Conservation (phyloP, 75 land plant species). For the Cunninghamia lanceolata region DNA sequence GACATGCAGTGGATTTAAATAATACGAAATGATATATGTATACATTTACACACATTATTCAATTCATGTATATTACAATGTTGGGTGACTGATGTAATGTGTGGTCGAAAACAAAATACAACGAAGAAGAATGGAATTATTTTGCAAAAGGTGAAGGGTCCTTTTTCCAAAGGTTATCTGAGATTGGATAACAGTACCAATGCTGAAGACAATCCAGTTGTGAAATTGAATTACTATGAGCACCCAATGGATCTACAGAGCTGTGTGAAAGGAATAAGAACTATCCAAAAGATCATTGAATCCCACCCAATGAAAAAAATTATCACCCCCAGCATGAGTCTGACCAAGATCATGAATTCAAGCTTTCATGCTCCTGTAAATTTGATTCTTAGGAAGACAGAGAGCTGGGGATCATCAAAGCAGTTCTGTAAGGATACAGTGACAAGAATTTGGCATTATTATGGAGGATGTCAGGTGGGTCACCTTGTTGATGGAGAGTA, state of each 20-base stretch:
- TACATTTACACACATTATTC: neutral
- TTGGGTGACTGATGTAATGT: neutral
- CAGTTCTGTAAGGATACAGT: conserved; percentile 69
- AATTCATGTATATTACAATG: neutral
- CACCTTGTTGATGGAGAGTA: conserved; percentile 59
- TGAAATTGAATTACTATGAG: neutral
- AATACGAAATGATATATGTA: neutral
- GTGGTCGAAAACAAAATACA: neutral
- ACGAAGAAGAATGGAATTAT: neutral
- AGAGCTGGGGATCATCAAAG: conserved; percentile 35
- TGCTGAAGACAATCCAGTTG: neutral
- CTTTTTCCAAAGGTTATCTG: neutral
- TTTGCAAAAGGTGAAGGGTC: neutral
- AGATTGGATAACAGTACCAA: neutral
- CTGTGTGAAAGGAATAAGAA: neutral
- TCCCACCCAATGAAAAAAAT: neutral
- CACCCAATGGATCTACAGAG: neutral
- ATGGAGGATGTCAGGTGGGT: conserved; percentile 78
- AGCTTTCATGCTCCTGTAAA: neutral
- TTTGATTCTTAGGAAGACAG: conserved; percentile 34
- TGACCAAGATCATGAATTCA: neutral
- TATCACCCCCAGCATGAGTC: neutral
- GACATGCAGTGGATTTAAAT: conserved; percentile 45
- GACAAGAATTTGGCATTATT: conserved; percentile 84
- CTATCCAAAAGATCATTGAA: neutral